Evolutionary conservation across 2,329 filamentous ascomycete species (phyloP), one percentile per base, ranked within the genome.

Genomic region (Sclerotiophoma versabilis): DNA sequence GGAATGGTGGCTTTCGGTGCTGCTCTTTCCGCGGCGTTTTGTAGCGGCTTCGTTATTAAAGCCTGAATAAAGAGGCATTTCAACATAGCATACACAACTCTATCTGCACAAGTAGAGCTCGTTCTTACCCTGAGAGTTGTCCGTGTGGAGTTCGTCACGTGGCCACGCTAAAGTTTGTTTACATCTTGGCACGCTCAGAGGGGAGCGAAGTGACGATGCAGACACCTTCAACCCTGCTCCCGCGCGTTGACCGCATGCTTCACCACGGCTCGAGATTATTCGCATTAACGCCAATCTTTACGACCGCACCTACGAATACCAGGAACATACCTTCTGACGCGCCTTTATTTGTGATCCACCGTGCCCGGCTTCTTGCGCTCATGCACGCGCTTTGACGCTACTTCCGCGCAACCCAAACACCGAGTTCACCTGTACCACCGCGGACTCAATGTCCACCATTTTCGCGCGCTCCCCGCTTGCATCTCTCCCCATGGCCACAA

Each of bases 401-500:
- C 48, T 26, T 25, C 42, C 19, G 41, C 63, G 58, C 62, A 58
- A 55, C 50, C 55, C 59, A 49, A 63, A 58, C 59, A 59, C 54
- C 48, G 54, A 30, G 25, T 63, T 51, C 59, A 34, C 52, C 8
- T 58, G 45, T 60, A 59, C 62, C 64, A 50, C 65, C 65, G 68
- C 69, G 64, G 68, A 54, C 68, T 63, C 63, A 66, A 75, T 75
- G 72, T 71, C 65, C 62, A 67, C 69, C 52, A 55, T 74, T 53
- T 64, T 71, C 59, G 68, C 64, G 60, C 68, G 72, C 63, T 71
- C 69, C 25, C 80, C 80, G 54, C 68, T 81, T 57, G 75, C 79
- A 73, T 65, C 72, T 26, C 75, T 81, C 60, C 75, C 73, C 58
- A 82, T 81, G 80, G 77, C 78, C 56, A 71, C 75, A 63, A 79